These are phyloP conservation scores for Nicotiana undulata DNA, from an alignment of 257 asterid species.

Conservation along the genomic window DNA sequence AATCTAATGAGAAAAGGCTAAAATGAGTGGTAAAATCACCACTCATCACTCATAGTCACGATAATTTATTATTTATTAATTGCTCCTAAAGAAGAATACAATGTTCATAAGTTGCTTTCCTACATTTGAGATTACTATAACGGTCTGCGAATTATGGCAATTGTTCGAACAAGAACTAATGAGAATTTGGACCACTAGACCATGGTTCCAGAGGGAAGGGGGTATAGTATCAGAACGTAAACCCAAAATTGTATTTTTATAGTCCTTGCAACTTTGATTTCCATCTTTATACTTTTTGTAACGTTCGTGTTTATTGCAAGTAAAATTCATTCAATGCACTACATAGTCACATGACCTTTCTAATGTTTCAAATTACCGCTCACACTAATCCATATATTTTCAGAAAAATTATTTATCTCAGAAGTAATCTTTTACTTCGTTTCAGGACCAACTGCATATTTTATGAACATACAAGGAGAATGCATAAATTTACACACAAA, in stretches of 20 bases:
- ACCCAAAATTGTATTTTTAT: background rate
- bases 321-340: too few species aligned
- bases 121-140: too few species aligned
- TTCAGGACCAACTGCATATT: background rate
- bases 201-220: background rate
- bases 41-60: too few species aligned
- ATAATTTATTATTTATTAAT: too few species aligned
- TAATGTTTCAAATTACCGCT: too few species aligned
- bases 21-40: too few species aligned
- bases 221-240: background rate
- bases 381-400: too few species aligned
- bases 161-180: background rate
- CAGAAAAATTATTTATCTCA: background rate
- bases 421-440: background rate
- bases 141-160: too few species aligned
- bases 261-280: background rate
- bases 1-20: too few species aligned
- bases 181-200: background rate
- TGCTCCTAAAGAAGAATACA: too few species aligned
- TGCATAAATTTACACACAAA: slow-evolving; percentile 56
- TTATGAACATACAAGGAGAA: background rate
- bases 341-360: too few species aligned
- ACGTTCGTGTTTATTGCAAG: background rate
- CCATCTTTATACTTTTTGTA: background rate
- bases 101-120: too few species aligned